These are phyloP conservation scores for Neofusicoccum ribis DNA, from an alignment of 2,329 filamentous ascomycete genomes.

Conservation along the genomic window DNA sequence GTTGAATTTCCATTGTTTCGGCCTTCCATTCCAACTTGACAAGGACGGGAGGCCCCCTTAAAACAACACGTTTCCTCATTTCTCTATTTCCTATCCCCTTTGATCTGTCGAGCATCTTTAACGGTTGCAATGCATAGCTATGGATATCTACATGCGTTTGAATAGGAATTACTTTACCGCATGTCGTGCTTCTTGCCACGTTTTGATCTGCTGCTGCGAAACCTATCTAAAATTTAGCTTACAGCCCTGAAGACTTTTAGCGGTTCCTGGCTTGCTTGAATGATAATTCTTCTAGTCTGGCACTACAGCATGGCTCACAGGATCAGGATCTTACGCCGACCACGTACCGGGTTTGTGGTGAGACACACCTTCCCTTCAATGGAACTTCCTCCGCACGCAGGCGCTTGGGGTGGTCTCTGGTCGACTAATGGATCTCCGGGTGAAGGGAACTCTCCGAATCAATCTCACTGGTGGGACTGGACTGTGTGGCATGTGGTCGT, in stretches of 20 bases:
- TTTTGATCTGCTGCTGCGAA: slow-evolving; percentile 16
- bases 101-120: neutral
- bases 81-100: neutral
- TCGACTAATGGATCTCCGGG: neutral
- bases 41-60: neutral
- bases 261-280: slow-evolving; percentile 9
- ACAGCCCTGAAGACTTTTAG: slow-evolving; percentile 11
- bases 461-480: neutral
- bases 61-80: no score
- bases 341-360: slow-evolving; percentile 1
- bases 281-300: neutral
- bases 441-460: slow-evolving; percentile 11
- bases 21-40: neutral
- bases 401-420: neutral
- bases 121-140: slow-evolving; percentile 6
- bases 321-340: slow-evolving; percentile 4
- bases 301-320: slow-evolving; percentile 3
- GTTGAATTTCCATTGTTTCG: neutral
- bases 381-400: slow-evolving; percentile 8
- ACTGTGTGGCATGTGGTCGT: neutral
- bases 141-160: slow-evolving; percentile 9
- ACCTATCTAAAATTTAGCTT: neutral
- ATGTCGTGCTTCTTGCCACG: slow-evolving; percentile 13
- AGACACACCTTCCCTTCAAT: slow-evolving; percentile 9
- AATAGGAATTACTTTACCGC: neutral